phyloP scores from a whole-genome alignment of 108 stramenopile species.

The Cyclostephanos invisitatus region DNA sequence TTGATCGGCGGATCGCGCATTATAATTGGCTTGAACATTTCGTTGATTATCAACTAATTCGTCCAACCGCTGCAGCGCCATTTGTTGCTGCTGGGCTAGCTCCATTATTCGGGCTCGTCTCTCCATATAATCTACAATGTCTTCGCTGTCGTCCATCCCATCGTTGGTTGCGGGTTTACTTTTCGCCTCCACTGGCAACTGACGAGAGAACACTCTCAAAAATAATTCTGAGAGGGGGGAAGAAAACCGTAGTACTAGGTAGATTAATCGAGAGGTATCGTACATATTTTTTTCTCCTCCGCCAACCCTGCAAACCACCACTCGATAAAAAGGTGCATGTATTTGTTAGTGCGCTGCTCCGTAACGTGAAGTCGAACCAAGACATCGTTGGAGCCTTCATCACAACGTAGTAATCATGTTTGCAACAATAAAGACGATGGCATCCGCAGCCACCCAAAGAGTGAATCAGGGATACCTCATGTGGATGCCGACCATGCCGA shows the following conservation, averaged over 20 bases:
- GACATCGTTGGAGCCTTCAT: too few relatives aligned
- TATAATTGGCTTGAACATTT: constrained; percentile 3
- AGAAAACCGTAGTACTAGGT: too few relatives aligned
- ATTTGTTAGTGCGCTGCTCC: too few relatives aligned
- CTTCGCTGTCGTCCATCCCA: not conserved
- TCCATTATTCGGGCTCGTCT: constrained; percentile 17
- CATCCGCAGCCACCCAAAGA: constrained; percentile 9
- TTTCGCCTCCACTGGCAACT: too few relatives aligned
- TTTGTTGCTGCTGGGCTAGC: constrained; percentile 25
- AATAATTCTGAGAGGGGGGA: too few relatives aligned
- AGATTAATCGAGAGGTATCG: too few relatives aligned
- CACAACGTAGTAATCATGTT: constrained; percentile 5
- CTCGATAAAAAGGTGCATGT: too few relatives aligned
- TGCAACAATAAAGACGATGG: constrained; percentile 12
- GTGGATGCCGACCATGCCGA: constrained; percentile 90
- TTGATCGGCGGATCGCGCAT: not conserved
- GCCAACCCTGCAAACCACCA: not conserved
- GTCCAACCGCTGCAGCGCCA: constrained; percentile 17
- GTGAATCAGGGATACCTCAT: constrained; percentile 28
- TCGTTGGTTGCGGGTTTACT: not conserved
- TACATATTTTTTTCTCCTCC: too few relatives aligned
- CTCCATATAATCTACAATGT: not conserved
- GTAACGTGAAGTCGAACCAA: too few relatives aligned
- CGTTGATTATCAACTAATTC: constrained; percentile 12
- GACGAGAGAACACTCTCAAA: too few relatives aligned